Conservation (phyloP, 1,284 basidiomycete species). For the Amylostereum areolatum region DNA sequence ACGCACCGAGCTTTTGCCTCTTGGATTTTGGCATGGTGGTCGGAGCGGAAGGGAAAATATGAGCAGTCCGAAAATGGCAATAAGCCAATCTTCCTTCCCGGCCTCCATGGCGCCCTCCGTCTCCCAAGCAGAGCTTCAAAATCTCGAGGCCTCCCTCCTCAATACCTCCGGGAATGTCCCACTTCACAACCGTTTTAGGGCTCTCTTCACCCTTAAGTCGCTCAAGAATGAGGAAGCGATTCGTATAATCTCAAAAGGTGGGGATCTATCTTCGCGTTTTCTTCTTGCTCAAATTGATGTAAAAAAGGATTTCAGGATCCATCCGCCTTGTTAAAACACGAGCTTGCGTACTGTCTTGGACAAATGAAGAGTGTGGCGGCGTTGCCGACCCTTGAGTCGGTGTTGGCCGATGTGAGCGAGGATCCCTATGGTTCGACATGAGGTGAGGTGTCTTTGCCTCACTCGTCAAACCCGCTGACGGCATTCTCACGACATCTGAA, state of each 20-base stretch:
- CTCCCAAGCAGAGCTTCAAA: slow-evolving; percentile 37
- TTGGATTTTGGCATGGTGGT: slow-evolving; percentile 85
- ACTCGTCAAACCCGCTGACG: too few relatives aligned
- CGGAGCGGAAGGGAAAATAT: background rate
- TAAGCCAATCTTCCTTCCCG: slow-evolving; percentile 4
- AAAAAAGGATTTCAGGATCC: slow-evolving; percentile 75
- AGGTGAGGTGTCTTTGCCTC: slow-evolving; percentile 60
- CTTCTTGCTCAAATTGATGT: background rate
- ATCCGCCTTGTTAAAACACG: slow-evolving; percentile 93
- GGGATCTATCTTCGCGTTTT: slow-evolving; percentile 10
- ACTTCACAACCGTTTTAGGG: slow-evolving; percentile 87
- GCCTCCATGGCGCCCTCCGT: slow-evolving; percentile 14
- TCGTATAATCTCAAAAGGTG: slow-evolving; percentile 81
- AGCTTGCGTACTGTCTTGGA: slow-evolving; percentile 95
- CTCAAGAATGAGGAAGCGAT: slow-evolving; percentile 80
- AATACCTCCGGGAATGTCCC: slow-evolving; percentile 71
- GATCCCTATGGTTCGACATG: slow-evolving; percentile 99
- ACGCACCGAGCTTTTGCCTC: slow-evolving; percentile 70
- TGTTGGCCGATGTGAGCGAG: slow-evolving; percentile 66
- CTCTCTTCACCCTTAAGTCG: slow-evolving; percentile 91
- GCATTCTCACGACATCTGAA: slow-evolving; percentile 22
- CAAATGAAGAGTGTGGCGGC: slow-evolving; percentile 80
- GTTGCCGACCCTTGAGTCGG: slow-evolving; percentile 72
- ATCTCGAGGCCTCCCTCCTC: slow-evolving; percentile 67
- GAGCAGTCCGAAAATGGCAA: slow-evolving; percentile 4